Conservation (phyloP, 768 basidiomycete genomes). For the Trametes punicea region DNA sequence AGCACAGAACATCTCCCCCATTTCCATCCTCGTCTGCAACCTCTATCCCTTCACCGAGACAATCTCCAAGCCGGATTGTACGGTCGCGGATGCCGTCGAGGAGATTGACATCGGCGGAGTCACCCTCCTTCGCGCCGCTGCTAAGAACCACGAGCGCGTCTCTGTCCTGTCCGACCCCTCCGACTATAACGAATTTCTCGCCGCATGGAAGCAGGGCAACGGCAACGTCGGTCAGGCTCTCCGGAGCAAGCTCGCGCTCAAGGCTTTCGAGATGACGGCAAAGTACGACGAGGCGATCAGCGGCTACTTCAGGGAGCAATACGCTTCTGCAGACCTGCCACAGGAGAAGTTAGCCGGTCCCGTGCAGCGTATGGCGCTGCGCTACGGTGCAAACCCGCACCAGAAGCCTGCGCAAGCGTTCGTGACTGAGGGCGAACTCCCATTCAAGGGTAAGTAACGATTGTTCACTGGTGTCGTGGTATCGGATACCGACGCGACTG, state of each 20-base stretch:
- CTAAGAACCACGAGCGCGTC: constrained; percentile 95
- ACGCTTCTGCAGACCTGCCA: constrained; percentile 75
- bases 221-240: constrained; percentile 71
- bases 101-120: constrained; percentile 99
- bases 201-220: constrained; percentile 69
- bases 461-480: constrained; percentile 9
- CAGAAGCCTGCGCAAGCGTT: constrained; percentile 98
- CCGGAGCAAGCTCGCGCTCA: constrained; percentile 81
- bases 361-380: constrained; percentile 79
- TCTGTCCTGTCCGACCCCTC: constrained; percentile 84
- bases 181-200: constrained; percentile 82
- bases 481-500: too few relatives aligned
- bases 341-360: constrained; percentile 60
- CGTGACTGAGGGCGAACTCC: constrained; percentile 82
- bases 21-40: constrained; percentile 98
- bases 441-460: constrained; percentile 91
- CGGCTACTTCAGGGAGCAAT: constrained; percentile 94
- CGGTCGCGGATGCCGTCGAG: constrained; percentile 89
- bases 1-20: constrained; percentile 82
- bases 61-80: constrained; percentile 84
- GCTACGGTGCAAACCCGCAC: constrained; percentile 98
- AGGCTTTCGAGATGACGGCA: constrained; percentile 97
- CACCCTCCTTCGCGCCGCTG: constrained; percentile 93
- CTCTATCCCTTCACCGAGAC: constrained; percentile 96
- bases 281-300: constrained; percentile 94